Percentiles rank a stretch among this genome's conserved stretches.
phyloP scores from a whole-genome alignment of 1,284 basidiomycete species.

The Heterobasidion occidentale region DNA sequence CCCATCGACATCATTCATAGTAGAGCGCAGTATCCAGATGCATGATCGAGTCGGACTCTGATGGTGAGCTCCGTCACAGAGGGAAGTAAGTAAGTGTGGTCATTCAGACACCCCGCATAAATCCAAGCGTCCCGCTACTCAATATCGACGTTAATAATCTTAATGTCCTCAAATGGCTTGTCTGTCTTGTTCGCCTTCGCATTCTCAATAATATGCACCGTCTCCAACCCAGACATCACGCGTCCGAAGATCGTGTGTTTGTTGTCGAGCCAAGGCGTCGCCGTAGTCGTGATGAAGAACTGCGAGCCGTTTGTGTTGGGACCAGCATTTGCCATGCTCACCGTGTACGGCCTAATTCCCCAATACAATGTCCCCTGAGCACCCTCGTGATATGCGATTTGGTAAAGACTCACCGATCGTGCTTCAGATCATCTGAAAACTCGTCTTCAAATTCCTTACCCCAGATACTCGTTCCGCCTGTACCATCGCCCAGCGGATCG shows the following conservation, averaged over 20 bases:
- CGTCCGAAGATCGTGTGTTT: constrained; percentile 95
- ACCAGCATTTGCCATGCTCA: constrained; percentile 99
- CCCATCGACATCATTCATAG: neutral
- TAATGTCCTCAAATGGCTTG: constrained; percentile 87
- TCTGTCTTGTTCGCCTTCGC: constrained; percentile 75
- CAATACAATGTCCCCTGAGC: neutral
- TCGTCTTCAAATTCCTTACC: constrained; percentile 94
- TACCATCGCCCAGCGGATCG: constrained; percentile 95
- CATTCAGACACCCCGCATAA: neutral
- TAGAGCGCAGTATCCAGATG: constrained; percentile 14
- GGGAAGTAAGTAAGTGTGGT: too few relatives aligned
- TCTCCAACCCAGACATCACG: constrained; percentile 53
- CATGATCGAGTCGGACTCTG: constrained; percentile 19
- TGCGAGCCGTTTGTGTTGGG: constrained; percentile 92
- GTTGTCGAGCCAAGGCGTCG: constrained; percentile 93
- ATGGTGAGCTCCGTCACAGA: neutral
- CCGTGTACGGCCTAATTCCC: constrained; percentile 75
- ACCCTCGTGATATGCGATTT: constrained; percentile 4
- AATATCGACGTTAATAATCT: constrained; percentile 74
- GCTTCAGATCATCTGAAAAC: constrained; percentile 81
- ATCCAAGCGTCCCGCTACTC: constrained; percentile 30
- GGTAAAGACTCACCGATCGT: constrained; percentile 62
- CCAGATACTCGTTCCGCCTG: constrained; percentile 96
- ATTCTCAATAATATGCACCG: constrained; percentile 53
- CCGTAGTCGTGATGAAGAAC: constrained; percentile 97